Base-by-base conservation (phyloP, 257 asterid genomes). In the Petunia axillaris region DNA sequence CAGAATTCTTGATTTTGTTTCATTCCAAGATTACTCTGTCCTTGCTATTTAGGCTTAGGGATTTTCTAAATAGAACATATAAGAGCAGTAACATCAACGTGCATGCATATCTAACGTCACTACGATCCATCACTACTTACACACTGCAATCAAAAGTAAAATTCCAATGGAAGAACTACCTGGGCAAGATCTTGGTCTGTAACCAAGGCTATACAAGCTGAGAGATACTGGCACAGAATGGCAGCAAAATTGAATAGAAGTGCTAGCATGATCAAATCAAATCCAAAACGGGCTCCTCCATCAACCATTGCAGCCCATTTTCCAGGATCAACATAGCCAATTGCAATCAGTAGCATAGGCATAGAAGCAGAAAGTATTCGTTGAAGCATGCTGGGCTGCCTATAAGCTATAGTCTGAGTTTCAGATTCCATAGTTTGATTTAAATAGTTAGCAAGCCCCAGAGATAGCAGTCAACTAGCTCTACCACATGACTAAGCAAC, bases 281-380 rank as follows among this genome's bases (percentile, higher is more conserved):
- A 82, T 52, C 99, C 99, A 74, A 91, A 89, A 52, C 91, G 96
- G 57, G 97, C 92, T 50, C 99, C 99, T 15, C 98, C 97, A 84
- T 96, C 99, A 63, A 94, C 88, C 77, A 92, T 85, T 76, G 93
- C 92, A 46, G 97, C 97, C 98, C 97, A 96, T 86, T 96, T 96
- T 80, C 99, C 99, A 80, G 99, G 99, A 84, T 92, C 99, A 54
- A 96, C 88, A 87, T 96, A 94, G 89, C 98, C 87, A 66, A 93
- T 82, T 80, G 97, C 92, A 82, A 96, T 81, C 85, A 93, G 92
- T 77, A 96, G 91, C 75, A 91, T 90, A 4, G 98, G 99, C 36
- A 87, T 93, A 77, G 85, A 88, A 82, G 98, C 94, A 85, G 95
- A 86, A 87, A 96, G 90, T 64, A 90, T 81, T 81, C 94, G 89